Percentiles rank a stretch among this genome's conserved stretches.
Evolutionary conservation across 441 rosid species (phyloP).

Genomic region (Pelargonium citronellum): DNA sequence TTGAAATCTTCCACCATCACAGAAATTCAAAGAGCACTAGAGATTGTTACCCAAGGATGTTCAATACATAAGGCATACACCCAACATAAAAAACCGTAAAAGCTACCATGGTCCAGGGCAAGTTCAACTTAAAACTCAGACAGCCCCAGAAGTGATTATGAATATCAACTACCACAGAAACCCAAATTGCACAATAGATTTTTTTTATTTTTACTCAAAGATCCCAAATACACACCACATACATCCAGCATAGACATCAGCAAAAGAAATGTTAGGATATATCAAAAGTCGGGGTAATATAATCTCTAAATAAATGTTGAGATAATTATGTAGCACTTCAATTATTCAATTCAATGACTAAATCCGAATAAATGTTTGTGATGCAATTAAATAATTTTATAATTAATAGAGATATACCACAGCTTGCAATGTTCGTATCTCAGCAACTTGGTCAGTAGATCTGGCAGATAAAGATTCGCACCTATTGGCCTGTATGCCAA

Average conservation of each 20-base stretch:
- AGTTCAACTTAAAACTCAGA: not conserved
- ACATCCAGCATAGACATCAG: too few species aligned
- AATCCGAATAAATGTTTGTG: not conserved
- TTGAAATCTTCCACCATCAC: not conserved
- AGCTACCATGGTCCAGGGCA: not conserved
- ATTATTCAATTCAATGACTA: not conserved
- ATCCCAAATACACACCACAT: too few species aligned
- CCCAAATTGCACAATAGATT: not conserved
- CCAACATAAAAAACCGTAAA: not conserved
- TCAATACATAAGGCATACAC: not conserved
- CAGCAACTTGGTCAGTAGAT: constrained; percentile 54
- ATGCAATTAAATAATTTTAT: not conserved
- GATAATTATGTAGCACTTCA: not conserved
- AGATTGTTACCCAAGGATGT: constrained; percentile 1
- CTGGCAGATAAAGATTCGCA: constrained; percentile 52
- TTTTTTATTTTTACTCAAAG: too few species aligned
- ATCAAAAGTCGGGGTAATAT: not conserved
- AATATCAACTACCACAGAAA: constrained; percentile 1
- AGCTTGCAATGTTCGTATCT: constrained; percentile 55
- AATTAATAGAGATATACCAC: constrained; percentile 43
- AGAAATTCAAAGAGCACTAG: not conserved
- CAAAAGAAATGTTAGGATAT: not conserved
- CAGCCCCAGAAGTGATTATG: not conserved
- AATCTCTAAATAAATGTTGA: not conserved
- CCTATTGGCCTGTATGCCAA: constrained; percentile 56